These are phyloP conservation scores for Speleostelium caveatum DNA, from an alignment of 78 protist species.

Conservation along the genomic window DNA sequence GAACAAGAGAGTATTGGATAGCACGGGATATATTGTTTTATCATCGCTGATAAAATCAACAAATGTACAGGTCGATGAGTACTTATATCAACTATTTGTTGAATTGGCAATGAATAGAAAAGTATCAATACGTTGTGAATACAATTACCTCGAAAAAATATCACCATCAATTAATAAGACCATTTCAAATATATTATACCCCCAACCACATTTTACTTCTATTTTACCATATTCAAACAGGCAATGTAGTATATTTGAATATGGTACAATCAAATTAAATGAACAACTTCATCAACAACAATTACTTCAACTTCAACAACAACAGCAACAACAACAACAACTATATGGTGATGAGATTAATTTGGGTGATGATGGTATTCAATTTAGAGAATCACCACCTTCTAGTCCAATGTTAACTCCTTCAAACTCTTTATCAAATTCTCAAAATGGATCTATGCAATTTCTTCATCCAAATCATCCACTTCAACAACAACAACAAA, in stretches of 20 bases:
- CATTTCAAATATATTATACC: slow-evolving; percentile 28
- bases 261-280: background rate
- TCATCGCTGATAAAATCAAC: slow-evolving; percentile 26
- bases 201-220: slow-evolving; percentile 61
- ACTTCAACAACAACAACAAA: background rate
- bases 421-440: slow-evolving; percentile 26
- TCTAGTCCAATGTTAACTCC: slow-evolving; percentile 69
- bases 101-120: slow-evolving; percentile 66
- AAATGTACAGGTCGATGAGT: slow-evolving; percentile 43
- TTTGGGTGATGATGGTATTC: slow-evolving; percentile 55
- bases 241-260: no score
- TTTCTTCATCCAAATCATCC: background rate
- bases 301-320: background rate
- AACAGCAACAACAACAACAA: slow-evolving; percentile 2
- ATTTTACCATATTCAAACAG: slow-evolving; percentile 61
- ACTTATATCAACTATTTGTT: slow-evolving; percentile 49
- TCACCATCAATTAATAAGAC: slow-evolving; percentile 22
- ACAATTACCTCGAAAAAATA: slow-evolving; percentile 14
- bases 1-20: slow-evolving; percentile 44
- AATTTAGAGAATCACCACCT: slow-evolving; percentile 43
- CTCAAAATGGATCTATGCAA: background rate
- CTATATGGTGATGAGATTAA: slow-evolving; percentile 65
- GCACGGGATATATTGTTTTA: slow-evolving; percentile 43
- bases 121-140: slow-evolving; percentile 24
- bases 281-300: slow-evolving; percentile 10